Percentiles rank a stretch among this genome's conserved stretches.
These are phyloP conservation scores for Colletotrichum australisinense DNA, from an alignment of 2,329 filamentous ascomycete species.

Conservation along the genomic window DNA sequence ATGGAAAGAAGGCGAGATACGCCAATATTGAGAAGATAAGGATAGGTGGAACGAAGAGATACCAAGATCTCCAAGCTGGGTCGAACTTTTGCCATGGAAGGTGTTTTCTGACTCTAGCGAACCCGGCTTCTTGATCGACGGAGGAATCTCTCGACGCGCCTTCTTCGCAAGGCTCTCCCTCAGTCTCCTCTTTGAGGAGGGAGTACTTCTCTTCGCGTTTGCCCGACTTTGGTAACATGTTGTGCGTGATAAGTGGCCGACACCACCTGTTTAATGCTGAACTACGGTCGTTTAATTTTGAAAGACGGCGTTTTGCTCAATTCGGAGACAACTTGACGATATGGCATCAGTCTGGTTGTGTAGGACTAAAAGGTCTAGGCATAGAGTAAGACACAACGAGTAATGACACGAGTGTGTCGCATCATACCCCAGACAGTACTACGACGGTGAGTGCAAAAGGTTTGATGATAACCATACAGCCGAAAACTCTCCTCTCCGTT, in stretches of 20 bases:
- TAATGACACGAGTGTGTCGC: too few species aligned
- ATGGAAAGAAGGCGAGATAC: slow-evolving; percentile 20
- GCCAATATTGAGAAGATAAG: slow-evolving; percentile 9
- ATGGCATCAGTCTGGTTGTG: too few species aligned
- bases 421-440: too few species aligned
- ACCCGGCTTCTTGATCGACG: not conserved
- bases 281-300: too few species aligned
- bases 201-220: slow-evolving; percentile 10
- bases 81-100: slow-evolving; percentile 10
- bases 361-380: too few species aligned
- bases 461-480: not conserved
- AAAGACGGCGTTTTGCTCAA: too few species aligned
- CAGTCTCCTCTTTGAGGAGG: slow-evolving; percentile 11
- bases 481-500: accelerated
- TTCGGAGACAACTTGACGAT: too few species aligned
- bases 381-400: too few species aligned
- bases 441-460: not conserved
- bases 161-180: not conserved
- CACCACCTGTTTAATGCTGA: too few species aligned
- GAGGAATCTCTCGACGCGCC: not conserved
- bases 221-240: not conserved
- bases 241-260: not conserved
- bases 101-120: not conserved
- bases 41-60: slow-evolving; percentile 1
- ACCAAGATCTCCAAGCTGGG: slow-evolving; percentile 26